Evolutionary conservation across 2,329 filamentous ascomycete genomes (phyloP).

Genomic region (Ophiocordyceps camponoti-leonardi): DNA sequence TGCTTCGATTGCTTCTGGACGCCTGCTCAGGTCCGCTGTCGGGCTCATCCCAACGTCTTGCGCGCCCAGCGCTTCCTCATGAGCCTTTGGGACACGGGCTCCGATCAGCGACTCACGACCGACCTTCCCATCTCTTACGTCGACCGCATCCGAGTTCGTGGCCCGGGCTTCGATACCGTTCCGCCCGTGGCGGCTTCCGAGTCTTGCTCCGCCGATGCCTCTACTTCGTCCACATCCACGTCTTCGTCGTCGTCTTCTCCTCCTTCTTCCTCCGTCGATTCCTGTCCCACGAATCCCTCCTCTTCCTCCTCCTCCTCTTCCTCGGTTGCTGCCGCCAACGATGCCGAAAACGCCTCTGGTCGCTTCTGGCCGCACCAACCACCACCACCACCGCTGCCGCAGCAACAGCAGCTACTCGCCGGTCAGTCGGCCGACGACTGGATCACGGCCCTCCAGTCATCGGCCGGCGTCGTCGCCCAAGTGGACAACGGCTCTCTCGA

Average conservation of each 20-base stretch:
- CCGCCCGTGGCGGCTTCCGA: neutral
- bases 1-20: conserved; percentile 65
- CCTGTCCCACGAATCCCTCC: too few relatives aligned
- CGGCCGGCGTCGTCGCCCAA: conserved; percentile 41
- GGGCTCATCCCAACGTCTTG: conserved; percentile 47
- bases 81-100: conserved; percentile 40
- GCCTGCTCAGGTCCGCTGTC: conserved; percentile 49
- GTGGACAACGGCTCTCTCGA: conserved; percentile 56
- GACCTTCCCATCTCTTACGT: conserved; percentile 49
- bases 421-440: conserved; percentile 19
- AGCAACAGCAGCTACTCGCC: conserved; percentile 1
- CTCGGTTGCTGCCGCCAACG: too few relatives aligned
- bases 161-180: conserved; percentile 16
- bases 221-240: too few relatives aligned
- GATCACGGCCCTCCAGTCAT: conserved; percentile 23
- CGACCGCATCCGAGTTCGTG: conserved; percentile 50
- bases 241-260: too few relatives aligned
- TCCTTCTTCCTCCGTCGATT: too few relatives aligned
- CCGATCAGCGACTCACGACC: conserved; percentile 39
- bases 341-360: neutral
- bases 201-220: neutral
- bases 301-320: too few relatives aligned
- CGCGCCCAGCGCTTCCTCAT: conserved; percentile 49
- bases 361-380: neutral
- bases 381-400: conserved; percentile 1